These are phyloP conservation scores for Termitomyces sp. DNA, from an alignment of 768 basidiomycete genomes.

Conservation along the genomic window DNA sequence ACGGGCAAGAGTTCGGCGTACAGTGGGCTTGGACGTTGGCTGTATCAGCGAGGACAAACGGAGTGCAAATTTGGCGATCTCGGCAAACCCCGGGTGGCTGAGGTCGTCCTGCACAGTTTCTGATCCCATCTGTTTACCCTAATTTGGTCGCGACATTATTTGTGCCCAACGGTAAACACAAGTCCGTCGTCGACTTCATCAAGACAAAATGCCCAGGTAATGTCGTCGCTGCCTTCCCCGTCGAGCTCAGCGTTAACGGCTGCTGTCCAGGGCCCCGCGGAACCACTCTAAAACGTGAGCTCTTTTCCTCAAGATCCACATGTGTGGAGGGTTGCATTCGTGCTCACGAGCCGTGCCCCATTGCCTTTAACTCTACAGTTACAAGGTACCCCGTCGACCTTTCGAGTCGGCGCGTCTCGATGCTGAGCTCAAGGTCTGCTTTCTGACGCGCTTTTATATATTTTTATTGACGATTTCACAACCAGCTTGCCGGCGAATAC, in stretches of 20 bases:
- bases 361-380: constrained; percentile 60
- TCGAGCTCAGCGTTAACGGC: constrained; percentile 23
- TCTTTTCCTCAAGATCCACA: constrained; percentile 60
- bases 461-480: background rate
- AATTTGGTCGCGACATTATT: constrained; percentile 26
- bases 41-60: constrained; percentile 27
- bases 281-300: constrained; percentile 95
- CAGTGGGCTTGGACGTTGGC: constrained; percentile 47
- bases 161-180: constrained; percentile 19
- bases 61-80: constrained; percentile 21
- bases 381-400: constrained; percentile 98
- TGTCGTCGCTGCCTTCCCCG: constrained; percentile 20
- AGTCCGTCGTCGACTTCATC: constrained; percentile 40
- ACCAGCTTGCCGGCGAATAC: constrained; percentile 98
- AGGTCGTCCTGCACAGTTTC: constrained; percentile 56
- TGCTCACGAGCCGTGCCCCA: constrained; percentile 71
- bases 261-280: constrained; percentile 68
- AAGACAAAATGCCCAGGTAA: constrained; percentile 85
- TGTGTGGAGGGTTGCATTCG: constrained; percentile 59
- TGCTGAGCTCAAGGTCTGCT: constrained; percentile 90
- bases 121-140: constrained; percentile 36
- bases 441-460: background rate
- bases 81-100: constrained; percentile 67
- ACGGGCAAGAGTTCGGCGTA: constrained; percentile 29
- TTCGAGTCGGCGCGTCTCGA: constrained; percentile 98